Evolutionary conservation across 352 stramenopile species (phyloP), one percentile per base, ranked within the genome.

Genomic region (Pythium scleroteichum): DNA sequence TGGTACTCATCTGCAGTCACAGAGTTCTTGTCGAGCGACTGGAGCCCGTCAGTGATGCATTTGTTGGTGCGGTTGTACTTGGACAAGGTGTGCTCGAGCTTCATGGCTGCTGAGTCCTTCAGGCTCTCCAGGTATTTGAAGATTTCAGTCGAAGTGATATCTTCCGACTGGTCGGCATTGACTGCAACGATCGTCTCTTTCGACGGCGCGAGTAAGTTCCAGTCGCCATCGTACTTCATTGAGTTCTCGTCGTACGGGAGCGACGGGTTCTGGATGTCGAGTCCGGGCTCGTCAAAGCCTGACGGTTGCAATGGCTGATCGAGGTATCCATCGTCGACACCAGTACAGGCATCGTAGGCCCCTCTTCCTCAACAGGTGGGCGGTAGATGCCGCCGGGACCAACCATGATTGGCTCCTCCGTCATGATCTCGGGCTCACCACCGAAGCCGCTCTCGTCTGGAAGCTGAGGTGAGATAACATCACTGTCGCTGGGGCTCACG

Each of bases 161-260:
- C 42, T 13, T 44, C 4, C 23, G 71, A 78, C 22, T 69, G 56
- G 53, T 75, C 71, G 0, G 56, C 23, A 20, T 75, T 71, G 17
- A 78, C 68, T 4, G 53, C 2, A 0, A n/a, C 38, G 40, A 78
- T 52, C 0, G 71, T 78, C 12, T 67, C 57, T n/a, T 73, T 63
- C 10, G 71, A 78, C 16, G 71, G 67, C 0, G 59, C 52, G 6
- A 78, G 49, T 35, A 78, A 52, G 50, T 78, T 75, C 71, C 71
- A 78, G 53, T 73, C 67, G 53, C 59, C 48, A n/a, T 41, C 17
- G 24, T 41, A 20, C 4, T 45, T 7, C 27, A 7, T 44, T n/a
- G n/a, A n/a, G n/a, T n/a, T n/a, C n/a, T n/a, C n/a, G n/a, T n/a
- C n/a, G n/a, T n/a, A n/a, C n/a, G n/a, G n/a, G n/a, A n/a, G n/a